Evolutionary conservation across 2,329 filamentous ascomycete species (phyloP), one percentile per base, ranked within the genome.

Genomic region (Botrytis byssoidea): DNA sequence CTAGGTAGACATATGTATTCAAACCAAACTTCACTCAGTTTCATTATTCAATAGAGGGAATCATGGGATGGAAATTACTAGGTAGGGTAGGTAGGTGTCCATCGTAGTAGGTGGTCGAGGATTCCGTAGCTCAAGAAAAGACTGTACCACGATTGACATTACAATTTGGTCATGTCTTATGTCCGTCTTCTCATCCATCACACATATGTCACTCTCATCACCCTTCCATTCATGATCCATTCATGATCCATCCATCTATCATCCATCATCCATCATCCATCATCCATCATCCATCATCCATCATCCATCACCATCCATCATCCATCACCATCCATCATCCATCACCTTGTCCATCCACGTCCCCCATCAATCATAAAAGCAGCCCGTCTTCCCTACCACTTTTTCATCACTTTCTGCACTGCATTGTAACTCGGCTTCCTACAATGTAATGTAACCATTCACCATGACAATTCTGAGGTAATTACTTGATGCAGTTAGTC

Each of bases 341-440:
- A 42, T 25, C 59, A 8, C 59, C 32, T 8, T 57, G 6, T 29
- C 14, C 35, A n/a, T 40, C 22, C 59, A 16, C 25, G 9, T 12
- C 51, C 25, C 29, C 57, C 60, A 42, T 63, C 37, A n/a, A 29
- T 44, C 61, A 64, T 64, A 44, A 64, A 61, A 64, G 29, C 61
- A 46, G 18, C n/a, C 22, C 8, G 16, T 65, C 61, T 65, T 46
- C 61, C 61, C 61, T 46, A 65, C 61, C 40, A 25, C 20, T 18
- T 22, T 22, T 32, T n/a, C 40, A 22, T 65, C n/a, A 10, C 20
- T 46, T 7, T 32, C 61, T 65, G 61, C 61, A 65, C 61, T 65
- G 61, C 61, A 65, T 32, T 25, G 61, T 32, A 46, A 46, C 61
- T 65, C 29, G 61, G 40, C 61, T 65, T 46, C 8, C 61, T 32